Percentiles rank a stretch among this genome's conserved stretches.
Evolutionary conservation across 2,329 filamentous ascomycete species (phyloP).

Genomic region (Monilinia laxa): DNA sequence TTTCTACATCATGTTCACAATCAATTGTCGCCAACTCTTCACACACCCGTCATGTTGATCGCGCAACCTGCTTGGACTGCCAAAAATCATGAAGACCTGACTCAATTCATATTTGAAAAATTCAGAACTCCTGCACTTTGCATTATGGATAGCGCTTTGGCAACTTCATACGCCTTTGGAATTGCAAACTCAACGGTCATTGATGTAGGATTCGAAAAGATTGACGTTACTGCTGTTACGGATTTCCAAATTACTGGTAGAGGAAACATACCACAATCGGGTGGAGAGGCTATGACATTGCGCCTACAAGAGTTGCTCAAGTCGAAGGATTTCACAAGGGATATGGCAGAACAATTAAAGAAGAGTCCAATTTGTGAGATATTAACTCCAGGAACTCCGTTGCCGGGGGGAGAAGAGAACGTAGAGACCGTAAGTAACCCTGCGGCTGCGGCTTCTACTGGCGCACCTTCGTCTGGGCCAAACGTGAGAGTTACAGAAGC

Average conservation of each 20-base stretch:
- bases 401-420: slow-evolving; percentile 50
- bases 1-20: slow-evolving; percentile 91
- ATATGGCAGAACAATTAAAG: slow-evolving; percentile 71
- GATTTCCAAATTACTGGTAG: slow-evolving; percentile 73
- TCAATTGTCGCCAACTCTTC: slow-evolving; percentile 84
- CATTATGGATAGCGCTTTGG: slow-evolving; percentile 83
- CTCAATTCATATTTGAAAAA: slow-evolving; percentile 95
- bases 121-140: slow-evolving; percentile 92
- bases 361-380: slow-evolving; percentile 66
- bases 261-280: slow-evolving; percentile 64
- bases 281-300: slow-evolving; percentile 83
- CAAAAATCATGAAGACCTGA: slow-evolving; percentile 81
- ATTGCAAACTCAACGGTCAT: slow-evolving; percentile 78
- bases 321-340: slow-evolving; percentile 57
- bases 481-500: slow-evolving; percentile 40
- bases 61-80: slow-evolving; percentile 87
- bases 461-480: slow-evolving; percentile 40
- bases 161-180: slow-evolving; percentile 80
- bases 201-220: slow-evolving; percentile 89
- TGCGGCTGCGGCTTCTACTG: slow-evolving; percentile 39
- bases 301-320: slow-evolving; percentile 67
- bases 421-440: slow-evolving; percentile 39
- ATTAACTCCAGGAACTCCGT: slow-evolving; percentile 53
- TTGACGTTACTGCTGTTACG: slow-evolving; percentile 85
- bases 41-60: slow-evolving; percentile 90